Percentiles rank a stretch among this genome's conserved stretches.
These are phyloP conservation scores for Luffa aegyptiaca DNA, from an alignment of 306 rosid species.

Conservation along the genomic window DNA sequence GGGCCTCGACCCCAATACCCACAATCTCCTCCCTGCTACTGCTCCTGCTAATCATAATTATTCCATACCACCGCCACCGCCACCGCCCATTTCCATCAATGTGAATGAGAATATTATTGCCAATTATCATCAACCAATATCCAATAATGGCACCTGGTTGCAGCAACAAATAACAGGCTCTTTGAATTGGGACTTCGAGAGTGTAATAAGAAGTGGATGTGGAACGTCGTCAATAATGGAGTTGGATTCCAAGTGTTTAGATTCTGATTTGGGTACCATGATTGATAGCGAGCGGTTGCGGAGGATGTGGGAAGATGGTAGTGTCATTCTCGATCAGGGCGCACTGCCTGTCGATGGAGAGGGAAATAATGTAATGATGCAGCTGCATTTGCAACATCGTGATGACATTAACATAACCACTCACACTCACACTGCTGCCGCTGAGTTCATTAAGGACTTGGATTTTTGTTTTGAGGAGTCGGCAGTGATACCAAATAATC, in stretches of 20 bases:
- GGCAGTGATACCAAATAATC: not conserved
- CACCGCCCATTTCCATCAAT: no score
- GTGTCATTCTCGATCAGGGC: not conserved
- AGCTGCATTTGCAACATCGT: not conserved
- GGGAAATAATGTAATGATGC: not conserved
- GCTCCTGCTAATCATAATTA: not conserved
- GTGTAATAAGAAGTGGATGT: no score
- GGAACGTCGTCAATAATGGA: no score
- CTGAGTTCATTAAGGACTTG: not conserved
- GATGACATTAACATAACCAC: not conserved
- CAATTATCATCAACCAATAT: no score
- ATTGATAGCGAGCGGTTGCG: not conserved
- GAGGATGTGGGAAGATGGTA: not conserved
- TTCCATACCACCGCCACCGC: no score
- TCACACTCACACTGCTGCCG: not conserved
- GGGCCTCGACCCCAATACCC: constrained; percentile 88
- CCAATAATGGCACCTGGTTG: no score
- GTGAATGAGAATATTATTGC: no score
- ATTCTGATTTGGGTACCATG: no score
- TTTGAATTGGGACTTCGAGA: no score
- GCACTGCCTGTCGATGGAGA: no score
- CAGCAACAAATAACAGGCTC: no score
- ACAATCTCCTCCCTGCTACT: constrained; percentile 31
- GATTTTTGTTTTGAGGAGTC: not conserved
- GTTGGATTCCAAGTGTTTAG: no score